Conservation (phyloP, 148 eudicot species). For the Chenopodium formosanum region DNA sequence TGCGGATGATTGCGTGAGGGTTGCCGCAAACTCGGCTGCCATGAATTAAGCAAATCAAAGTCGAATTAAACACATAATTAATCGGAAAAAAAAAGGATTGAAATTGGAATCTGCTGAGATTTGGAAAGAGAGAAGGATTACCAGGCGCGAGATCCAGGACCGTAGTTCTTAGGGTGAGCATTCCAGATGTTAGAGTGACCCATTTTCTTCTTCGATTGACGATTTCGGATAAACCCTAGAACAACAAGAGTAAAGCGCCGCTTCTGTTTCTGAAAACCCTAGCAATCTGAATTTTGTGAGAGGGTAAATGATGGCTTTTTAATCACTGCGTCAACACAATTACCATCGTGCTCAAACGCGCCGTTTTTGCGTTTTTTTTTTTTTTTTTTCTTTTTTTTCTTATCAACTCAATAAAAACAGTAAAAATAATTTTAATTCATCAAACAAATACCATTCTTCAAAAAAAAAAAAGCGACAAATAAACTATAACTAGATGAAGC, state of each 20-base stretch:
- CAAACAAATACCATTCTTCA: too few relatives aligned
- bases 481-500: too few relatives aligned
- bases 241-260: neutral
- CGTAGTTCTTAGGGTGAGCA: slow-evolving; percentile 38
- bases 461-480: too few relatives aligned
- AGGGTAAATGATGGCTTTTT: neutral
- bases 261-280: neutral
- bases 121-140: neutral
- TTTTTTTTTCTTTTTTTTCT: neutral
- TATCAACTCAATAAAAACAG: too few relatives aligned
- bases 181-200: slow-evolving; percentile 44
- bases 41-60: too few relatives aligned
- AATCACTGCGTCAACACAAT: neutral
- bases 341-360: neutral
- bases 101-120: neutral
- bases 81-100: neutral
- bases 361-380: neutral
- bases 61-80: neutral
- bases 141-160: slow-evolving; percentile 43
- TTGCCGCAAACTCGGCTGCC: slow-evolving; percentile 52
- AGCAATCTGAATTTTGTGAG: neutral
- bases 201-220: slow-evolving; percentile 5
- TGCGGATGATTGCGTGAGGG: slow-evolving; percentile 46
- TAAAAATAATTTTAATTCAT: too few relatives aligned
- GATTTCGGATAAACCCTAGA: neutral